Evolutionary conservation across 768 basidiomycete species (phyloP), one percentile per base, ranked within the genome.

Genomic region (Boletus subparvulus): DNA sequence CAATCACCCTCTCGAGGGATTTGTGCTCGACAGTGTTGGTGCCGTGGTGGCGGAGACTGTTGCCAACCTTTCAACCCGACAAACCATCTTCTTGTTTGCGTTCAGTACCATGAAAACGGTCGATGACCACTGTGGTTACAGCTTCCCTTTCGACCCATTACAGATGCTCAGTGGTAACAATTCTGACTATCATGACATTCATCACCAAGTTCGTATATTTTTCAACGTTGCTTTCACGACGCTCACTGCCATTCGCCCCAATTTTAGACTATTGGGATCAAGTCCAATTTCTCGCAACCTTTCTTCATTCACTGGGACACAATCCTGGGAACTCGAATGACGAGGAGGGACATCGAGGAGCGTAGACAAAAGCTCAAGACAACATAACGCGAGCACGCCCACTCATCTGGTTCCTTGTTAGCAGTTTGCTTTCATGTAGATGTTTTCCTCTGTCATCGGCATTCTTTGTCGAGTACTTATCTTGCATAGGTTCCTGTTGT

Each of bases 121-220:
- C 47, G 94, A 97, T 63, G 94, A 96, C 69, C 95, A 97, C 69
- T 96, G 93, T 58, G 95, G 94, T 4, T 98, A 96, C 69, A 78
- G 72, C 32, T 73, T 98, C 13, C 93, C 94, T 44, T 96, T 88
- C 74, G 97, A 99, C 66, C 97, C 95, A 0, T 74, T 94, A 28
- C 96, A 98, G 72, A 66, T 91, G 66, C 60, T 98, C 53, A 90
- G 86, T 48, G 75, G 79, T 4, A 99, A 99, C 70, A 97, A 93
- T 69, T 90, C 94, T 1, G 92, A 96, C 73, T 99, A 96, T 73
- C 96, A 98, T 70, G 96, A 98, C 71, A 97, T 98, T 58, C 96
- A 98, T 67, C 96, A 98, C 72, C 94, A 95, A 80, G 90, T 88
- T 55, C 65, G 74, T 75, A 14, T 28, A 4, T 1, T 21, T 37